Conservation (phyloP, 306 rosid species). For the Astragalus membranaceus region DNA sequence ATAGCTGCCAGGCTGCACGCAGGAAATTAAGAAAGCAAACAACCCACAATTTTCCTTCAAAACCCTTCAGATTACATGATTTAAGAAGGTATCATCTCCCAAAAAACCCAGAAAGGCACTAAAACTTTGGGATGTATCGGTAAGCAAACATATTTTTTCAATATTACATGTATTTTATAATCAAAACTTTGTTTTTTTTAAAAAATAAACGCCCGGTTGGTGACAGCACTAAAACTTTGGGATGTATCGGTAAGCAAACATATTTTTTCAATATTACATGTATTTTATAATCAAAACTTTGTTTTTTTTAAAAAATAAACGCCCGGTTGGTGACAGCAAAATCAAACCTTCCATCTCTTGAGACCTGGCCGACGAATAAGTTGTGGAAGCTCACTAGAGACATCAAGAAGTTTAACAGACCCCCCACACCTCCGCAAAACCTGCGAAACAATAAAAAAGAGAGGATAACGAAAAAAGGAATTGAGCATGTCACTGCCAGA, state of each 20-base stretch:
- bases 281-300: neutral
- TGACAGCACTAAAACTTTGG: neutral
- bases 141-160: neutral
- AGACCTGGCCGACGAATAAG: slow-evolving; percentile 84
- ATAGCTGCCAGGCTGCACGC: neutral
- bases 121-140: neutral
- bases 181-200: no score
- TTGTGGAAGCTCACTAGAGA: slow-evolving; percentile 85
- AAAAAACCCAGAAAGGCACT: neutral
- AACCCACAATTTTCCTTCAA: neutral
- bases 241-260: neutral
- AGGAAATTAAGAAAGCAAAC: slow-evolving; percentile 4
- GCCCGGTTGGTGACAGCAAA: slow-evolving; percentile 1
- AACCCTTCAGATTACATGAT: neutral
- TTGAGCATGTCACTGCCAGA: neutral
- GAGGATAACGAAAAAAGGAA: neutral
- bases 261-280: neutral
- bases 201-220: no score
- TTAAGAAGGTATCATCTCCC: neutral
- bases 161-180: neutral
- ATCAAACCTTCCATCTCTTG: slow-evolving; percentile 77
- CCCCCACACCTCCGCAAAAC: slow-evolving; percentile 74
- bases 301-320: neutral
- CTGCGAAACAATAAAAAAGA: slow-evolving; percentile 33
- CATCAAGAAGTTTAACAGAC: slow-evolving; percentile 79